Evolutionary conservation across 495 filamentous ascomycete genomes (phyloP), one percentile per base, ranked within the genome.

Genomic region (Penicillium ochrochloron): DNA sequence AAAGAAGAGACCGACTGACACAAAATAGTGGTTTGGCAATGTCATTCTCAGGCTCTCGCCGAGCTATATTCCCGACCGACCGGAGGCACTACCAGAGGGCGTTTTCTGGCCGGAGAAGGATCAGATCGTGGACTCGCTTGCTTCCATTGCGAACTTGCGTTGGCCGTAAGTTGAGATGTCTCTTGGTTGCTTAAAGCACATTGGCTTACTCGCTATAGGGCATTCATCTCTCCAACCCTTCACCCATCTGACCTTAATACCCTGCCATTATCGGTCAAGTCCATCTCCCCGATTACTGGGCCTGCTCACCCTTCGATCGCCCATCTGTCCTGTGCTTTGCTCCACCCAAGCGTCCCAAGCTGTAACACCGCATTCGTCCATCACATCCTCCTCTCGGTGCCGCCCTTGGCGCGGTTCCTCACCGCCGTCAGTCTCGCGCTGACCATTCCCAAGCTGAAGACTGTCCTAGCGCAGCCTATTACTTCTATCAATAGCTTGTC

Each of bases 291-390:
- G 12, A 86, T 97, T 31, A 90, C 92, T 35, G 86, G 90, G 1
- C 85, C 89, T 34, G 94, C 94, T 1, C 94, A 97, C 70, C 94
- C 94, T 9, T 84, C 89, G 29, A 94, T 96, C 71, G 85, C 84
- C 3, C 88, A 84, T 50, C 85, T 97, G 34, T 92, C 92, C 57
- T 99, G 95, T 77, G 95, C 95, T 2, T 82, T 94, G 21, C 86
- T 97, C n/a, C 95, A 99, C 75, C 94, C 95, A 0, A 78, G 84
- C 23, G 90, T 93, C 65, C 93, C 95, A 4, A 94, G 89, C 62
- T 99, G 95, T 78, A 82, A 86, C 29, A 90, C 89, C 19, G 94
- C 92, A 2, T 94, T 93, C 78, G 72, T 97, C 42, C 89, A 90
- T 57, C 92, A 93, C 74, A 90, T 90, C 80, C 83, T 96, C 41